Evolutionary conservation across 208 protist species (phyloP).

Genomic region (Porcisia hertigi): DNA sequence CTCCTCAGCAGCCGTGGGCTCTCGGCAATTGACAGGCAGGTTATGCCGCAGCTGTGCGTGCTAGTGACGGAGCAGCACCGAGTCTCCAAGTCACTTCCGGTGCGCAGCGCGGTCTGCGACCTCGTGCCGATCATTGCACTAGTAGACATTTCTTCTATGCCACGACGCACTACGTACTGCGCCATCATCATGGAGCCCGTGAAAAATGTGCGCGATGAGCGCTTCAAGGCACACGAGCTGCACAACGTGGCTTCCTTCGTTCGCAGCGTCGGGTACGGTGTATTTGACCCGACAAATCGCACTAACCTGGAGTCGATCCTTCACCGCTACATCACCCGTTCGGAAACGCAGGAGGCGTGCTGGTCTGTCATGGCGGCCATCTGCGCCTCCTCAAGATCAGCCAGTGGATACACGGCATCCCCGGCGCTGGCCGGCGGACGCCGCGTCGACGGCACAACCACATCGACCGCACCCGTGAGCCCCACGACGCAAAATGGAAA

Average conservation of each 20-base stretch:
- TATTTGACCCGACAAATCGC: slow-evolving; percentile 80
- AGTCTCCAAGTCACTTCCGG: slow-evolving; percentile 72
- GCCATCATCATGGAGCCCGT: slow-evolving; percentile 92
- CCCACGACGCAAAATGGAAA: not conserved
- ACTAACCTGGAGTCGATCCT: slow-evolving; percentile 89
- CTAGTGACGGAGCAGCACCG: slow-evolving; percentile 87
- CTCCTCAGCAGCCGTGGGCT: slow-evolving; percentile 76
- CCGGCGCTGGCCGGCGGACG: not conserved
- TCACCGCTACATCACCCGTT: slow-evolving; percentile 82
- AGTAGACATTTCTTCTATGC: slow-evolving; percentile 63
- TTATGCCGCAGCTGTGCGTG: slow-evolving; percentile 78
- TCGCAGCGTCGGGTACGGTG: slow-evolving; percentile 74
- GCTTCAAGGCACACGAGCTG: slow-evolving; percentile 77
- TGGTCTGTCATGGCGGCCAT: slow-evolving; percentile 88
- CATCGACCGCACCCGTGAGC: slow-evolving; percentile 1
- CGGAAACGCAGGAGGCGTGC: slow-evolving; percentile 87
- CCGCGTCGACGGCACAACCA: not conserved
- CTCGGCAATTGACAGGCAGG: slow-evolving; percentile 76
- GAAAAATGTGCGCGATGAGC: slow-evolving; percentile 90
- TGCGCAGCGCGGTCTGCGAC: slow-evolving; percentile 82
- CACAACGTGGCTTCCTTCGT: slow-evolving; percentile 85
- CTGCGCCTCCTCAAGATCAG: slow-evolving; percentile 35
- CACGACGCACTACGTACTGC: slow-evolving; percentile 75
- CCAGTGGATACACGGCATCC: slow-evolving; percentile 6
- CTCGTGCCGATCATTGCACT: slow-evolving; percentile 88